A percentile compares a stretch with the other conserved stretches of the same genome.
These are phyloP conservation scores for Colletotrichum tanaceti DNA, from an alignment of 2,329 filamentous ascomycete species.

Conservation along the genomic window DNA sequence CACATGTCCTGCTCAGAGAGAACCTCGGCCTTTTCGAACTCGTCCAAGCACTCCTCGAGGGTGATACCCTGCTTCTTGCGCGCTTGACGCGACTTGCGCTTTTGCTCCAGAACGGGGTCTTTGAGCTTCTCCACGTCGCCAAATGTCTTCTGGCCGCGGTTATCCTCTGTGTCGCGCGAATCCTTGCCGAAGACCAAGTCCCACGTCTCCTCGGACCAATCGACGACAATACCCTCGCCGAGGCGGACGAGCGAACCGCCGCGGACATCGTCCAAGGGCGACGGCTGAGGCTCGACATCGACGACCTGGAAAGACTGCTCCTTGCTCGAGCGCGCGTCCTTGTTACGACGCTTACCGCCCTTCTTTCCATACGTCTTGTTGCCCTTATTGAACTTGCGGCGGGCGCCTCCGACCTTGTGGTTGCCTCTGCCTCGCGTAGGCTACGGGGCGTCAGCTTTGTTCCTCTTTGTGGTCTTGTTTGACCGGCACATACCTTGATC, in stretches of 20 bases:
- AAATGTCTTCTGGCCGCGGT: slow-evolving; percentile 72
- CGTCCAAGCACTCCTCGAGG: slow-evolving; percentile 90
- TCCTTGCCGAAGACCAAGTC: slow-evolving; percentile 75
- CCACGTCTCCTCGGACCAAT: slow-evolving; percentile 81
- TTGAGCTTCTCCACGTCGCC: slow-evolving; percentile 63
- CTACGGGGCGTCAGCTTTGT: slow-evolving; percentile 30
- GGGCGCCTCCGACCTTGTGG: slow-evolving; percentile 45
- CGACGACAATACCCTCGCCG: slow-evolving; percentile 86
- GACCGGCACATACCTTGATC: slow-evolving; percentile 49
- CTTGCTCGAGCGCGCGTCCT: slow-evolving; percentile 54
- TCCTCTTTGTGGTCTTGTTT: not conserved
- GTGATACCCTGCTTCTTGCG: slow-evolving; percentile 73
- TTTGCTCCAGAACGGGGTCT: slow-evolving; percentile 73
- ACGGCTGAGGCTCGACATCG: slow-evolving; percentile 40
- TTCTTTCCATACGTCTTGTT: slow-evolving; percentile 62
- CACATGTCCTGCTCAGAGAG: slow-evolving; percentile 96
- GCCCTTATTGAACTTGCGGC: slow-evolving; percentile 61
- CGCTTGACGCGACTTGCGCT: slow-evolving; percentile 72
- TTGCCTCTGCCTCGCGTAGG: slow-evolving; percentile 36
- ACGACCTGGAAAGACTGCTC: slow-evolving; percentile 49
- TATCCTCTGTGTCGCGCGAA: slow-evolving; percentile 55
- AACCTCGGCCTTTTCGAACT: slow-evolving; percentile 94
- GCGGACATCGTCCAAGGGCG: slow-evolving; percentile 44
- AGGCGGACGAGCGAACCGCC: slow-evolving; percentile 78
- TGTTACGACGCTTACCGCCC: slow-evolving; percentile 60